These are phyloP conservation scores for Paraurostyla sp. DNA, from an alignment of 73 alveolate genomes.

Conservation along the genomic window DNA sequence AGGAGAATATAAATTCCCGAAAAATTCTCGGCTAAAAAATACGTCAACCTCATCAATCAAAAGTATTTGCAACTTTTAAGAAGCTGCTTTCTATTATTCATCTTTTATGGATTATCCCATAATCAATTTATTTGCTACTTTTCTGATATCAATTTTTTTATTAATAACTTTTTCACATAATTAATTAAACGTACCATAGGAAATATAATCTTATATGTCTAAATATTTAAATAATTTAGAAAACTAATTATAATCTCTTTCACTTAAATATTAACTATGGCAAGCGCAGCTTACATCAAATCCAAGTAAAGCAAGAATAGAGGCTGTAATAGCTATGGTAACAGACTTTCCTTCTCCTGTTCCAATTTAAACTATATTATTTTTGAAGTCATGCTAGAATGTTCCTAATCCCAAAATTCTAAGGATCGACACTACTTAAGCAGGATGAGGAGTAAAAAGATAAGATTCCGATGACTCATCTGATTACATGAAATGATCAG, in stretches of 20 bases:
- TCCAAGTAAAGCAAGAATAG: slow-evolving; percentile 68
- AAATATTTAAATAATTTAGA: slow-evolving; percentile 5
- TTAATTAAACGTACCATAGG: slow-evolving; percentile 60
- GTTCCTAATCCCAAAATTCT: neutral
- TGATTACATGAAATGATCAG: neutral
- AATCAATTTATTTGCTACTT: neutral
- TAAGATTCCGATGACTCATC: neutral
- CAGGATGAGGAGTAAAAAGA: neutral
- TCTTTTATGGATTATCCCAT: neutral
- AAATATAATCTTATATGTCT: slow-evolving; percentile 6
- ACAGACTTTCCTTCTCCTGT: slow-evolving; percentile 82
- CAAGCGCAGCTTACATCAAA: slow-evolving; percentile 59
- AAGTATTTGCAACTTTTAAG: slow-evolving; percentile 3
- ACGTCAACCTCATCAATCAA: slow-evolving; percentile 79
- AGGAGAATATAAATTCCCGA: neutral
- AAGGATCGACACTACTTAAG: neutral
- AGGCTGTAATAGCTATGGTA: slow-evolving; percentile 64
- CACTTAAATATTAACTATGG: slow-evolving; percentile 61
- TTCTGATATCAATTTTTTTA: slow-evolving; percentile 36
- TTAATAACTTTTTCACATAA: slow-evolving; percentile 36
- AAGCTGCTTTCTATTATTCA: neutral
- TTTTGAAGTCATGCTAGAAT: neutral
- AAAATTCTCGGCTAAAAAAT: slow-evolving; percentile 30
- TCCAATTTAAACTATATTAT: slow-evolving; percentile 63
- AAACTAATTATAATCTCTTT: slow-evolving; percentile 62